Base-by-base conservation (phyloP, 2,329 filamentous ascomycete genomes). In the Cladosporium sp. region DNA sequence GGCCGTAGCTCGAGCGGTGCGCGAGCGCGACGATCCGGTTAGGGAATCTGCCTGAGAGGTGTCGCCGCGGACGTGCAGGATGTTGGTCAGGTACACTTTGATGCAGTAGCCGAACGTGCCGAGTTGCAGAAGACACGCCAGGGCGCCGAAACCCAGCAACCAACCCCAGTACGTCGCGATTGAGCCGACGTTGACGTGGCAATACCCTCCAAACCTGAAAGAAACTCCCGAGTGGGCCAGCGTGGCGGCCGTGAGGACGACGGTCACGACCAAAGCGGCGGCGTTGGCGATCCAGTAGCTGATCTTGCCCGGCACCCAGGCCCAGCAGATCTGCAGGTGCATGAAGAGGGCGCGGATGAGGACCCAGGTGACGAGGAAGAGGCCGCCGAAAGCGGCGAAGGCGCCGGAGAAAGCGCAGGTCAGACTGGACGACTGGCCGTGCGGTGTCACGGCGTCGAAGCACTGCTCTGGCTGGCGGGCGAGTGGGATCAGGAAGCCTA, bases 401-500 rank as follows among this genome's bases (percentile, higher is more conserved):
- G 86, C 78, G 2, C 90, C 90, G 0, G 88, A 92, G 47, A 88
- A 83, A 3, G 88, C 90, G 64, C 91, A 96, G 3, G 88, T 82
- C 15, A 80, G 70, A 64, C 79, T 85, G 11, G 81, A 84, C 49
- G 80, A 72, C 87, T 95, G 93, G 62, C 87, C 85, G 61, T 95
- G 80, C 0, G 91, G 91, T 0, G 91, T 96, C 62, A 96, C 95
- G 18, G 75, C 73, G 65, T 96, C 87, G 65, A 80, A 85, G 68
- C 91, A 96, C 70, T 92, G 80, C 0, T 85, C 70, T 1, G 89
- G 87, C 53, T 83, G 80, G 13, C 80, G 80, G 5, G 81, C 87
- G 8, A 95, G 76, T 0, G 90, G 89, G 24, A 96, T 80, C 50
- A 95, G 84, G 64, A 95, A 92, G 17, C 88, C 88, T 57, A 95